Conservation (phyloP, 1,284 basidiomycete genomes). For the Cerioporus squamosus region DNA sequence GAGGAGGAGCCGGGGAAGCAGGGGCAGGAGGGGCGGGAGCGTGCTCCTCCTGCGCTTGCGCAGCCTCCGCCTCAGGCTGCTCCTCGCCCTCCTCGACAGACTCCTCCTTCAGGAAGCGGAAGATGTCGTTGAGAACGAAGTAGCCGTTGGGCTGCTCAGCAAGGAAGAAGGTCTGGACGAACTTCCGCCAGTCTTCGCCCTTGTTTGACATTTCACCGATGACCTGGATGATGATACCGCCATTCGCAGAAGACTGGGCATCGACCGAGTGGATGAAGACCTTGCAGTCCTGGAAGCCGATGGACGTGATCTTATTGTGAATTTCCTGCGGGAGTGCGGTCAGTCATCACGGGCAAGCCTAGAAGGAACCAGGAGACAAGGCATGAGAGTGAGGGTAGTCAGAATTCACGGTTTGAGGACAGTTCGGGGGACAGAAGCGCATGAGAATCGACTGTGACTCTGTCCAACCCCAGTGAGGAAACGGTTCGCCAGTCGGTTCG, state of each 20-base stretch:
- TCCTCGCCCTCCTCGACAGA: constrained; percentile 77
- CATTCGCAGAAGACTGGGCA: constrained; percentile 90
- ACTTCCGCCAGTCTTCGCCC: constrained; percentile 93
- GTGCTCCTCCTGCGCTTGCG: constrained; percentile 27
- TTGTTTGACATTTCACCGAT: constrained; percentile 98
- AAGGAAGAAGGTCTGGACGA: constrained; percentile 99
- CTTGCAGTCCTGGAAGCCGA: constrained; percentile 96
- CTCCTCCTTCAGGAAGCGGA: constrained; percentile 98
- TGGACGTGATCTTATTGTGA: constrained; percentile 92
- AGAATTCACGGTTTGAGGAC: too few species aligned
- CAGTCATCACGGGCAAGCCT: too few species aligned
- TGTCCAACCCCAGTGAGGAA: too few species aligned
- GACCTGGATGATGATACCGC: constrained; percentile 98
- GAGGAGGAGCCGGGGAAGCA: constrained; percentile 34
- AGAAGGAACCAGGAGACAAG: too few species aligned
- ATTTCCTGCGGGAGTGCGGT: constrained; percentile 75
- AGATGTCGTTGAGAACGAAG: constrained; percentile 99
- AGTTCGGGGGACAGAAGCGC: too few species aligned
- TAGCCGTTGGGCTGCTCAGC: constrained; percentile 99
- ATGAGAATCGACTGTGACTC: too few species aligned
- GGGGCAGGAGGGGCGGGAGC: constrained; percentile 25
- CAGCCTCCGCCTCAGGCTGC: constrained; percentile 40
- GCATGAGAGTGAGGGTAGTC: too few species aligned
- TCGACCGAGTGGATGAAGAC: constrained; percentile 97
- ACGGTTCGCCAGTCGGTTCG: too few species aligned